Evolutionary conservation across 306 rosid genomes (phyloP), one percentile per base, ranked within the genome.

Genomic region (Ochetophila trinervis): DNA sequence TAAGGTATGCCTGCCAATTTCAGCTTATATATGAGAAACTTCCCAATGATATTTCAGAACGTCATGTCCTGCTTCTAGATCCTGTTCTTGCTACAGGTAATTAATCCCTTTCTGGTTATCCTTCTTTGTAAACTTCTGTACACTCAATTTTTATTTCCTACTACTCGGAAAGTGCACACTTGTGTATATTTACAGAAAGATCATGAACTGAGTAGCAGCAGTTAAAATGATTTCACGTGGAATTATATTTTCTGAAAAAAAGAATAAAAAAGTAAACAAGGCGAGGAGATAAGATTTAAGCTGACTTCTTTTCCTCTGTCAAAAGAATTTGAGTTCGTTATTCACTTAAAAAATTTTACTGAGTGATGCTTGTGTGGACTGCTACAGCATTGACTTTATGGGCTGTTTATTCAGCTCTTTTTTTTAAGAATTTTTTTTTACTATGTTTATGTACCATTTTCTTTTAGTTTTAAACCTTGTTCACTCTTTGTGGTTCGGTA

Each of bases 21-120:
- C 94, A 93, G 99, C 97, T 93, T 74, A 93, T 93, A 74, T 93
- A 89, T 44, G 96, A 93, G 83, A 93, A 93, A 80, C 90, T 93
- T 71, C 99, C 99, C 58, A 87, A 80, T 74, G 99, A 89, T 78
- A 93, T 93, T 69, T 93, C 99, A 50, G 97, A 93, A 73, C 88
- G 99, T 13, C 99, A 93, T 74, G 99, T 93, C 76, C 86, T 93
- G 77, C 99, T 93, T 77, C 91, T 93, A 22, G 99, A 93, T 63
- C 99, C 99, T 8, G 99, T 93, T 78, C 96, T 93, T 67, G 99
- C 94, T 63, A 93, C 99, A 70, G 99, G 99, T 93, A 81, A 53
- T 52, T 60, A 5, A 40, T 27, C 69, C 59, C n/a, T 21, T 37
- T 36, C 12, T 18, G 23, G 23, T 42, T 49, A 19, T 8, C 49